These are phyloP conservation scores for Elsinoe ampelina DNA, from an alignment of 2,329 filamentous ascomycete genomes.

Conservation along the genomic window DNA sequence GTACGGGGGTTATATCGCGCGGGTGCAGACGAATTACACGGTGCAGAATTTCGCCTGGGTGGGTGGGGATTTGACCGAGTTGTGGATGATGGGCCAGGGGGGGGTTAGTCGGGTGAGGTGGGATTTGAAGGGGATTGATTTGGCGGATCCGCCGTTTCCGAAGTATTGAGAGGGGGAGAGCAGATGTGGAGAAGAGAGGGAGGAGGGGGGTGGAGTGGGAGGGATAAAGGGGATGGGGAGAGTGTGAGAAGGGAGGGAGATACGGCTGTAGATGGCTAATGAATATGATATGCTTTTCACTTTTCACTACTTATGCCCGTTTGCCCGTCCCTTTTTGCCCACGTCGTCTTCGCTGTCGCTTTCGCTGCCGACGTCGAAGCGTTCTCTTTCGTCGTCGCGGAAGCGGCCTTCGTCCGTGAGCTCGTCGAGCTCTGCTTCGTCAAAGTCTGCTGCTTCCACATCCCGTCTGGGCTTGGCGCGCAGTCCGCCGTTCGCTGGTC, in stretches of 20 bases:
- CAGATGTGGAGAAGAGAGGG: neutral
- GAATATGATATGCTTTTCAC: neutral
- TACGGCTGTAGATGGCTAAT: neutral
- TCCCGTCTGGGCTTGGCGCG: constrained; percentile 39
- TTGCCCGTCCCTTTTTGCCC: neutral
- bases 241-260: neutral
- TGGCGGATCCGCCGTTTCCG: constrained; percentile 15
- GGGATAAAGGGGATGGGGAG: neutral
- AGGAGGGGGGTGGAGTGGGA: neutral
- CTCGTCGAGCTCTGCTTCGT: constrained; percentile 52
- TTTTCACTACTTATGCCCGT: neutral
- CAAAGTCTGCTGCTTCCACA: constrained; percentile 53
- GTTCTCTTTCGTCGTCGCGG: constrained; percentile 22
- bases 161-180: neutral
- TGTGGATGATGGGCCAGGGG: constrained; percentile 34
- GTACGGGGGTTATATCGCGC: constrained; percentile 29
- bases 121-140: constrained; percentile 28
- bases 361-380: constrained; percentile 16
- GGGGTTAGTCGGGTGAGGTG: constrained; percentile 33
- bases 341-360: constrained; percentile 8
- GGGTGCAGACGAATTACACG: constrained; percentile 36
- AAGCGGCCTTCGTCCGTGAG: constrained; percentile 29
- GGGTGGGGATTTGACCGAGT: constrained; percentile 29
- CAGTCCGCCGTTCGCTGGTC: constrained; percentile 35
- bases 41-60: constrained; percentile 39